Conservation (phyloP, 2,329 filamentous ascomycete genomes). For the Cladophialophora exuberans region DNA sequence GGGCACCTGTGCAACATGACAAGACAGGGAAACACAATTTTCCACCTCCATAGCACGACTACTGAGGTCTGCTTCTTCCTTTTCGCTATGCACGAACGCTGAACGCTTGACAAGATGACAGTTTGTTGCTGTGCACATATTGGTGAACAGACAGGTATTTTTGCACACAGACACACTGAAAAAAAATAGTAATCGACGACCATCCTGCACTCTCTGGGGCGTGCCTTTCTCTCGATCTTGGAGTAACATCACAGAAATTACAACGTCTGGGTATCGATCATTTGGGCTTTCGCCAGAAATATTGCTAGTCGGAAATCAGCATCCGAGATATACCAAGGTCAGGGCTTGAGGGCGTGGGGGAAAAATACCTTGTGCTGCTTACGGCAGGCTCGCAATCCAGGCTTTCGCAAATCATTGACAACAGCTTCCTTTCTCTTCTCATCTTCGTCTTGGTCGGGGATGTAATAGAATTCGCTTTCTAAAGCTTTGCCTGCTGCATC, state of each 20-base stretch:
- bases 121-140: slow-evolving; percentile 2
- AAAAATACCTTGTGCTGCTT: slow-evolving; percentile 91
- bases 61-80: slow-evolving; percentile 4
- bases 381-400: slow-evolving; percentile 82
- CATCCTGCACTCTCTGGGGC: too few relatives aligned
- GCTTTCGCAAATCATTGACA: slow-evolving; percentile 83
- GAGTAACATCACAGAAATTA: not conserved
- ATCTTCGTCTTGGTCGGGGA: slow-evolving; percentile 84
- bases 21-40: not conserved
- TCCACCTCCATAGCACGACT: not conserved
- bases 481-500: slow-evolving; percentile 91
- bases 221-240: not conserved
- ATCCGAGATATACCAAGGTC: too few relatives aligned
- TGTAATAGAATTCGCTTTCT: slow-evolving; percentile 96
- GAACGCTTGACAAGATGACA: slow-evolving; percentile 17
- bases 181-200: not conserved
- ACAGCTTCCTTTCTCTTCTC: slow-evolving; percentile 78
- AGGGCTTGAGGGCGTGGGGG: too few relatives aligned
- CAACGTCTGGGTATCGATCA: slow-evolving; percentile 25
- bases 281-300: slow-evolving; percentile 70
- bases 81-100: slow-evolving; percentile 19
- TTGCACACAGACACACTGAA: slow-evolving; percentile 3
- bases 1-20: not conserved
- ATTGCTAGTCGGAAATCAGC: slow-evolving; percentile 59
- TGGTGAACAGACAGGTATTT: slow-evolving; percentile 4